Percentiles rank a stretch among this genome's conserved stretches.
Conservation (phyloP, 108 stramenopile species). For the Cyclotella sp. region DNA sequence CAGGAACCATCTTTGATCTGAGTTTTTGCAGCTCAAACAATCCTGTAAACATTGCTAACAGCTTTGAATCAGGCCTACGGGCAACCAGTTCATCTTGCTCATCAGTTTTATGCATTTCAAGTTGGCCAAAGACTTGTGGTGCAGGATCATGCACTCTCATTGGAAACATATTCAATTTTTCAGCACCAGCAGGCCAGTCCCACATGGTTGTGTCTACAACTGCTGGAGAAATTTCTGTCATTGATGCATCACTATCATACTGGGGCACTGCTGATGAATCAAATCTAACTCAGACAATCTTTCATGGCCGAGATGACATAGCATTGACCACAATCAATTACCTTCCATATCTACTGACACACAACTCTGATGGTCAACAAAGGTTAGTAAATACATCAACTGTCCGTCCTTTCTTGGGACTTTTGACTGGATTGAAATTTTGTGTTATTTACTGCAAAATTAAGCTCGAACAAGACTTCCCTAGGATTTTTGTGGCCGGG, state of each 20-base stretch:
- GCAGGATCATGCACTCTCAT: slow-evolving; percentile 15
- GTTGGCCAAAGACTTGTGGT: slow-evolving; percentile 12
- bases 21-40: background rate
- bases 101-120: slow-evolving; percentile 9
- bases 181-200: background rate
- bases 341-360: slow-evolving; percentile 26
- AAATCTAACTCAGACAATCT: slow-evolving; percentile 4
- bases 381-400: background rate
- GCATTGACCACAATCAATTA: slow-evolving; percentile 5
- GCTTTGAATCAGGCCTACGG: slow-evolving; percentile 13
- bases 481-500: background rate
- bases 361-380: slow-evolving; percentile 3
- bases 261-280: slow-evolving; percentile 29
- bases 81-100: slow-evolving; percentile 9
- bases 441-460: background rate
- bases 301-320: slow-evolving; percentile 19
- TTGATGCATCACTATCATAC: slow-evolving; percentile 35
- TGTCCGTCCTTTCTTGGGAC: background rate
- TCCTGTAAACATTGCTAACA: slow-evolving; percentile 20
- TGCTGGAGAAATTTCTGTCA: background rate
- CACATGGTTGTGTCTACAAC: slow-evolving; percentile 5
- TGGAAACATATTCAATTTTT: slow-evolving; percentile 25
- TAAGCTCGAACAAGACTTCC: background rate
- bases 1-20: slow-evolving; percentile 10
- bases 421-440: background rate